These are phyloP conservation scores for Neoboletus brunneissimus DNA, from an alignment of 768 basidiomycete genomes.

Conservation along the genomic window DNA sequence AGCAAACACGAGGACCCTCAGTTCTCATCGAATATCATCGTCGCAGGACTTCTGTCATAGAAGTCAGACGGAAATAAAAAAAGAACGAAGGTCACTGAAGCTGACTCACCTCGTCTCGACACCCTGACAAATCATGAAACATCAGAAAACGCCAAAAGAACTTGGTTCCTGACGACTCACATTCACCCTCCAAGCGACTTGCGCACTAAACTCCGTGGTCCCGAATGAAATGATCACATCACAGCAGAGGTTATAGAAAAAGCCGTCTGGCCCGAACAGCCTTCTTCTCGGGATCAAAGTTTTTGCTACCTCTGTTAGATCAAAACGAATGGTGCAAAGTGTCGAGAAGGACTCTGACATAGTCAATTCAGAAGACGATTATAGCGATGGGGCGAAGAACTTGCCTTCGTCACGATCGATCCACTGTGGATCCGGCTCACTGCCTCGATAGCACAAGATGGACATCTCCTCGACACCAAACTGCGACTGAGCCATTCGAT, in stretches of 20 bases:
- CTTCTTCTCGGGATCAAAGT: background rate
- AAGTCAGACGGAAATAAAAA: background rate
- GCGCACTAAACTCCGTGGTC: conserved; percentile 26
- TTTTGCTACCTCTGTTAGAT: conserved; percentile 4
- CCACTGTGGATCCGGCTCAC: conserved; percentile 7
- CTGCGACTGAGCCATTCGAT: background rate
- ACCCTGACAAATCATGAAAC: background rate
- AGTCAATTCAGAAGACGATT: background rate
- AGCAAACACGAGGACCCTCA: background rate
- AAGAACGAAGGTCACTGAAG: too few relatives aligned
- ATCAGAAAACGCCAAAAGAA: background rate
- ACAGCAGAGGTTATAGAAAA: conserved; percentile 5
- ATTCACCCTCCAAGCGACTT: conserved; percentile 10
- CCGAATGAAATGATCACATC: conserved; percentile 17
- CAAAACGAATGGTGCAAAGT: conserved; percentile 8
- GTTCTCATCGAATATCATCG: conserved; percentile 3
- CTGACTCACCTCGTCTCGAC: conserved; percentile 9
- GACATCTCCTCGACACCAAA: background rate
- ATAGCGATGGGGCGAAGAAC: background rate
- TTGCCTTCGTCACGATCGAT: conserved; percentile 4
- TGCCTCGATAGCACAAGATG: conserved; percentile 17
- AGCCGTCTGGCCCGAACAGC: background rate
- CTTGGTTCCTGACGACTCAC: background rate
- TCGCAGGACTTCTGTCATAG: background rate
- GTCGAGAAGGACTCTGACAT: conserved; percentile 9